Evolutionary conservation across 495 filamentous ascomycete species (phyloP).

Genomic region (Glarea lozoyensis): DNA sequence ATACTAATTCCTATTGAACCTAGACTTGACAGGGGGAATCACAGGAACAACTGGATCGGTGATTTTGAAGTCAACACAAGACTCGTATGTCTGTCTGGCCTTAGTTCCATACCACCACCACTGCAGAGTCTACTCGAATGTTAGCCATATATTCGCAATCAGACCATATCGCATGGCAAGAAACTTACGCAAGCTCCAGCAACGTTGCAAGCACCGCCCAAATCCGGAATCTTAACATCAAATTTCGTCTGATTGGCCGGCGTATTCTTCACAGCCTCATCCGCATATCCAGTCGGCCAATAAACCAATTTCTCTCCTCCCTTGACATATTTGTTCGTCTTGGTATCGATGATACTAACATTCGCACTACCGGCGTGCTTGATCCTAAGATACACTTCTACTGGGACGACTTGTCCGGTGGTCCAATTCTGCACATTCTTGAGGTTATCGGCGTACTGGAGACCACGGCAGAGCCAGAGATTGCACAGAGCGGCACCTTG

Average conservation of each 20-base stretch:
- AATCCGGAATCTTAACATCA: conserved; percentile 53
- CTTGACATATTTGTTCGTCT: conserved; percentile 43
- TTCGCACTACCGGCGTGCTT: conserved; percentile 59
- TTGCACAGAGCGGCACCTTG: conserved; percentile 33
- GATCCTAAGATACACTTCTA: conserved; percentile 38
- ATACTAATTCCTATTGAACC: background rate
- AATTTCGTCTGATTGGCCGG: conserved; percentile 54
- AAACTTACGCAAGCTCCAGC: conserved; percentile 49
- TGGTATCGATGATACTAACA: conserved; percentile 58
- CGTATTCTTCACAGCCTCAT: conserved; percentile 30
- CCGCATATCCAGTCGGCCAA: conserved; percentile 50
- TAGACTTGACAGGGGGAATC: background rate
- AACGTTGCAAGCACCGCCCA: conserved; percentile 46
- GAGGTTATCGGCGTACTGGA: conserved; percentile 43
- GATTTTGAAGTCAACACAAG: conserved; percentile 61
- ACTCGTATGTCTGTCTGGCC: conserved; percentile 65
- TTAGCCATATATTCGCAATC: background rate
- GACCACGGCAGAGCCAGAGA: conserved; percentile 50
- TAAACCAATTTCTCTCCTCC: conserved; percentile 35
- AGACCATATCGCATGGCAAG: background rate
- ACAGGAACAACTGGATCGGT: conserved; percentile 1
- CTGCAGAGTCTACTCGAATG: conserved; percentile 34
- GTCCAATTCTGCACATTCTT: conserved; percentile 7
- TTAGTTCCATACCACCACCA: conserved; percentile 61
- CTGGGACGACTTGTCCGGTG: conserved; percentile 6